A percentile compares a stretch with the other conserved stretches of the same genome.
Evolutionary conservation across 768 basidiomycete genomes (phyloP).

Genomic region (Leccinum truebloodii): DNA sequence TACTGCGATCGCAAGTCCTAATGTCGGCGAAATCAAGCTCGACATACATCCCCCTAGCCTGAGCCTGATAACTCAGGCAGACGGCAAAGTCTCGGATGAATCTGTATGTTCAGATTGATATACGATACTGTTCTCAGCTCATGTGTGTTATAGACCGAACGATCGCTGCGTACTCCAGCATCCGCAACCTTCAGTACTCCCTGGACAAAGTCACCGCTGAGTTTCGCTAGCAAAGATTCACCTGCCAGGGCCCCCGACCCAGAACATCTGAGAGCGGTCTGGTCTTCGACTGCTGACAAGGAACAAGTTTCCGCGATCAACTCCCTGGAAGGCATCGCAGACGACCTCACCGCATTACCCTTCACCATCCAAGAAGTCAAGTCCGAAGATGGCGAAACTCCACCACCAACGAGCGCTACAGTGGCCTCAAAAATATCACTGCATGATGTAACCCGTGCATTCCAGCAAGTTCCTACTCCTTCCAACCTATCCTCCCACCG

Average conservation of each 20-base stretch:
- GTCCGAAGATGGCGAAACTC: conserved; percentile 81
- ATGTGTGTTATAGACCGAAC: conserved; percentile 39
- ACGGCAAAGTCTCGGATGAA: conserved; percentile 54
- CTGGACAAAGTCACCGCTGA: conserved; percentile 55
- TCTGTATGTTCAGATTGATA: conserved; percentile 42
- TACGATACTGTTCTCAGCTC: conserved; percentile 8
- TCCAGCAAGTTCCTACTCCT: conserved; percentile 79
- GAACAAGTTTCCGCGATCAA: conserved; percentile 68
- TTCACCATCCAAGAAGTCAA: conserved; percentile 85
- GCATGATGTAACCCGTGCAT: conserved; percentile 82
- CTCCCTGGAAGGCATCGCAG: conserved; percentile 80
- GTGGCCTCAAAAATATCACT: conserved; percentile 73
- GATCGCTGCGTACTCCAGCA: conserved; percentile 49
- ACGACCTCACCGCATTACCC: conserved; percentile 77
- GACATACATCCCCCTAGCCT: conserved; percentile 19
- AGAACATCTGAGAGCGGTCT: conserved; percentile 83
- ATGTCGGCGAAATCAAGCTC: conserved; percentile 10
- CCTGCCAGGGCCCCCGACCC: conserved; percentile 71
- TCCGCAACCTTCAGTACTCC: conserved; percentile 38
- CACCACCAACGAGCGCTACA: conserved; percentile 60
- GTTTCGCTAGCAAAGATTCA: conserved; percentile 64
- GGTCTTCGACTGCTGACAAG: conserved; percentile 78
- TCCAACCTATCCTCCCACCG: conserved; percentile 49
- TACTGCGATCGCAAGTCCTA: conserved; percentile 8
- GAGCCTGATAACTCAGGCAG: conserved; percentile 35